A percentile compares a stretch with the other conserved stretches of the same genome.
Evolutionary conservation across 1,284 basidiomycete genomes (phyloP).

Genomic region (Pterula multifida): DNA sequence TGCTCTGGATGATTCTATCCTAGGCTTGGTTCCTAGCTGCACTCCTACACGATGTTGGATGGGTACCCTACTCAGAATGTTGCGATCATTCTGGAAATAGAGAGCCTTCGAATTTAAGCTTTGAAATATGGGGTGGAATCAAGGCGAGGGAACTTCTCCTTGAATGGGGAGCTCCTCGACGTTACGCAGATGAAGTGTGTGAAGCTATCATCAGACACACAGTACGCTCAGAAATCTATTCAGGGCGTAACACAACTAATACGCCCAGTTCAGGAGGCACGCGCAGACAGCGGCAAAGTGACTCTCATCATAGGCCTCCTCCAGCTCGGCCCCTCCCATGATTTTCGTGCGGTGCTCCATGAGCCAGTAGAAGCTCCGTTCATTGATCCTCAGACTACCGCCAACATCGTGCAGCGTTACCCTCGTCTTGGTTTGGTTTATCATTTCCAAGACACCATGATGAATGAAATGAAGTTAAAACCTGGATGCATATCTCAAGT

Average conservation of each 20-base stretch:
- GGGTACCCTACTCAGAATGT: neutral
- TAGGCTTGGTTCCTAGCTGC: constrained; percentile 3
- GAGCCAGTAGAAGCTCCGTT: neutral
- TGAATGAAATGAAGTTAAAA: neutral
- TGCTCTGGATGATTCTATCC: neutral
- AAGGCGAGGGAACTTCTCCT: constrained; percentile 4
- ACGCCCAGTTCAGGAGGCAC: neutral
- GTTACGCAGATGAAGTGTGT: constrained; percentile 3
- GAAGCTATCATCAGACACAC: constrained; percentile 4
- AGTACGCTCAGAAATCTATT: neutral
- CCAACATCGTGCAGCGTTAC: neutral
- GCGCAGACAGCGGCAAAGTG: neutral
- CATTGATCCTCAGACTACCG: neutral
- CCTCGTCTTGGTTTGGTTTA: neutral
- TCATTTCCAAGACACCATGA: neutral
- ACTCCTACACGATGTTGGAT: constrained; percentile 4
- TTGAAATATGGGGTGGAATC: constrained; percentile 4
- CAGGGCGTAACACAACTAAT: neutral
- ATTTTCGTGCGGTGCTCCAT: neutral
- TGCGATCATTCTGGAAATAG: neutral
- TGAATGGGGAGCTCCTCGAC: constrained; percentile 2
- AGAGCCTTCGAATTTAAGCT: neutral
- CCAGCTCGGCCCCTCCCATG: neutral
- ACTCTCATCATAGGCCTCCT: neutral
- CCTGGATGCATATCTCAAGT: constrained; percentile 1